Evolutionary conservation across 2,329 filamentous ascomycete species (phyloP).

Genomic region (Helotiales sp.): DNA sequence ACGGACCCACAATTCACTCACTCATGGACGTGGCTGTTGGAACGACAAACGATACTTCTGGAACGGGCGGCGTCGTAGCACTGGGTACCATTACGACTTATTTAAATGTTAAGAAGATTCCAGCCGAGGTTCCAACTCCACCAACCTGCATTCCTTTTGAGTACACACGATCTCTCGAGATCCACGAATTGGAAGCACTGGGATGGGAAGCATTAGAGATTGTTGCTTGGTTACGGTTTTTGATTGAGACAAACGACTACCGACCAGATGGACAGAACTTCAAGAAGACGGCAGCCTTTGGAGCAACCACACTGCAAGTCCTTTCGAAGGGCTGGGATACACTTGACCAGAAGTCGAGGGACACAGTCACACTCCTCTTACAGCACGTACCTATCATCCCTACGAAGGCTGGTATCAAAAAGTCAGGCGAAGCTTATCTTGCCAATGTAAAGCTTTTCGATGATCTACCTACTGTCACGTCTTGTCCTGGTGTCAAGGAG

Average conservation of each 20-base stretch:
- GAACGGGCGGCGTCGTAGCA: constrained; percentile 70
- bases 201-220: constrained; percentile 86
- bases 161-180: constrained; percentile 71
- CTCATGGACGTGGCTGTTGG: constrained; percentile 82
- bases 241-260: constrained; percentile 66
- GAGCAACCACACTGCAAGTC: constrained; percentile 73
- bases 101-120: constrained; percentile 75
- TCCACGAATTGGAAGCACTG: constrained; percentile 71
- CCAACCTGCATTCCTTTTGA: constrained; percentile 79
- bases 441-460: constrained; percentile 92
- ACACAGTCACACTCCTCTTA: constrained; percentile 63
- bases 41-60: constrained; percentile 58
- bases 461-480: constrained; percentile 80
- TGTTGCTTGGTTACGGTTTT: constrained; percentile 79
- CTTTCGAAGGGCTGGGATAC: constrained; percentile 90
- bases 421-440: constrained; percentile 85
- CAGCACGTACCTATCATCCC: constrained; percentile 75
- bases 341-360: constrained; percentile 66
- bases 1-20: constrained; percentile 63
- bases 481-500: constrained; percentile 80
- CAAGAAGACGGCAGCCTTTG: constrained; percentile 70
- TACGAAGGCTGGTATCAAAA: constrained; percentile 87
- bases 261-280: constrained; percentile 66
- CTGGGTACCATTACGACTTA: constrained; percentile 75
- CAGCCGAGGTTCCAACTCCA: constrained; percentile 77